Evolutionary conservation across 768 basidiomycete genomes (phyloP), one percentile per base, ranked within the genome.

Genomic region (Lentinula edodes): DNA sequence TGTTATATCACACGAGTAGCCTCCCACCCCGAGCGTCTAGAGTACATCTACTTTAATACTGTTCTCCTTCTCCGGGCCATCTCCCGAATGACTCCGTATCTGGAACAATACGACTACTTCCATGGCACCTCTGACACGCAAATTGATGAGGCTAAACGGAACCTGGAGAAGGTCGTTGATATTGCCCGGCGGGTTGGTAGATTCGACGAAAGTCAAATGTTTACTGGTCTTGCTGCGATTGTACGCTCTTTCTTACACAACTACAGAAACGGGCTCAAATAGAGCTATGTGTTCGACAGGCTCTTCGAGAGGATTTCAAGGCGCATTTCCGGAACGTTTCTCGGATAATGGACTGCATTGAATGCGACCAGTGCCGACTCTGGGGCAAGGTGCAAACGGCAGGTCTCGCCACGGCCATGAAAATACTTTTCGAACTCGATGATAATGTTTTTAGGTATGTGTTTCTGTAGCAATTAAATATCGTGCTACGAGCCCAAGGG

Each of bases 341-440:
- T 23, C 85, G 90, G 38, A 98, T 98, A 66, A 98, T 98, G 94
- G 97, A 98, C 66, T 98, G 97, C 70, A 91, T 98, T n/a, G 97
- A 95, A 6, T 98, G 97, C 71, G 95, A 96, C 76, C 98, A 98
- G 73, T 99, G 97, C 69, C 84, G 94, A 10, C 78, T 99, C 6
- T 98, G 97, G 97, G 97, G 97, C 28, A 98, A 98, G 73, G 82
- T 98, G 3, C 97, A 98, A 74, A 92, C 93, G 5, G 93, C 90
- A 0, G 97, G 97, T n/a, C 69, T 98, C 39, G 97, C 91, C 4
- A 98, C 97, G 3, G 97, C 96, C 0, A 77, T 99, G 61, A 99
- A 99, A 72, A 88, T 98, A 52, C 75, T 99, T 9, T 99, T 98
- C 69, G 95, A 97, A 72, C 80, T 96, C 28, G 94, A 98, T 68